Base-by-base conservation (phyloP, 1,284 basidiomycete species). In the Trametes sp. region DNA sequence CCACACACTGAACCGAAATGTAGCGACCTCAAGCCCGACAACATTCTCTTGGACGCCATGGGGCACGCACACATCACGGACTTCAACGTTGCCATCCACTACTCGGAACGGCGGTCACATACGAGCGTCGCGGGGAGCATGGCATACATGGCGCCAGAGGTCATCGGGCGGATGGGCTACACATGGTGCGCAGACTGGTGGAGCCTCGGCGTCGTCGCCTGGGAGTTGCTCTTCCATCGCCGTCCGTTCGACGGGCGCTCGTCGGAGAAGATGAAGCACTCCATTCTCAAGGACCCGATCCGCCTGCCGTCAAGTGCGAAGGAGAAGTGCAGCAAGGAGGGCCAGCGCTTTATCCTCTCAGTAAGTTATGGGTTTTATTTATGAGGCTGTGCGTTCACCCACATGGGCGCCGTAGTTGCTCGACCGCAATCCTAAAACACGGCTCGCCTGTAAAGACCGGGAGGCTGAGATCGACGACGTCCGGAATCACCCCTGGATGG, bases 121-220 rank as follows among this genome's bases (percentile, higher is more conserved):
- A 96, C 93, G 1, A 95, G 94, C 59, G 92, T 99, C 4, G 97
- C 96, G 1, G 96, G 96, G 2, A 95, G 93, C 69, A 97, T 98
- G 94, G 96, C 97, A 0, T 99, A 99, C 80, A 99, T 99, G 97
- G 95, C 96, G 2, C 93, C 96, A 1, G 95, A 98, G 75, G 91
- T 98, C 21, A 84, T 98, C 51, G 84, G 73, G n/a, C 69, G 72
- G 29, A 87, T 83, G 70, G 91, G 91, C 24, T 98, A 98, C 76
- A 92, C 92, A 11, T 95, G 93, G 83, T 89, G 90, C 33, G 87
- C 94, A 57, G 96, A 98, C 75, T 98, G 94, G 91, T 98, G 96
- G 96, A 95, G 93, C 70, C 82, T 98, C 24, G 96, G 96, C 38
- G 84, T 98, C 62, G 91, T 93, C 33, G 89, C 89, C 54, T 97